Evolutionary conservation across 2,329 filamentous ascomycete species (phyloP), one percentile per base, ranked within the genome.

Genomic region (Hymenoscyphus repandus): DNA sequence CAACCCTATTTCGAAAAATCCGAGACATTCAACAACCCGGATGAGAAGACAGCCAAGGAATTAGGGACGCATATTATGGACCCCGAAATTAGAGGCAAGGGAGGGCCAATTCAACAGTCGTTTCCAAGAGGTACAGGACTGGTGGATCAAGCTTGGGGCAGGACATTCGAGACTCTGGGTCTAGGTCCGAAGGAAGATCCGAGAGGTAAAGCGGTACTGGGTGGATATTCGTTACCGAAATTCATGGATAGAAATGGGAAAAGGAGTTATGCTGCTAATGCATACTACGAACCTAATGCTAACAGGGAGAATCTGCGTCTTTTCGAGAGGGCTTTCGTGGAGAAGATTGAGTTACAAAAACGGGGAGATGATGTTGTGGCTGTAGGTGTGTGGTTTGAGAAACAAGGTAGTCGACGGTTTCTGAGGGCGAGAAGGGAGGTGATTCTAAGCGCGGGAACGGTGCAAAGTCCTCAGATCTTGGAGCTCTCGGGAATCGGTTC

Each of bases 311-410:
- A 95, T 72, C 70, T 95, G 66, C 90, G 86, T 39, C 75, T 95
- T 52, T 74, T 95, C 50, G 93, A 88, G 63, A 85, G 92, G 63
- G 86, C 89, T 15, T 90, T 88, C 81, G 89, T 95, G 52, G 86
- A 82, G 66, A 86, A 83, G 67, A 72, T 95, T 65, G 41, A 51
- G 7, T 37, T 55, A 6, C 30, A 51, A 7, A 37, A 43, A 36
- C 12, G 46, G 5, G 18, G 27, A 6, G 48, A 31, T 11, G 34
- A 47, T 6, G 32, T 49, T 12, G 30, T 50, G 43, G 55, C 46
- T 27, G 55, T 37, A 7, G 58, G 56, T 31, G 53, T 58, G 6
- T 32, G 46, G 13, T 52, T 48, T 12, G 41, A 36, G 4, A 44
- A 52, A 17, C 17, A 30, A 27, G 47, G 52, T n/a, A n/a, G n/a